Evolutionary conservation across 2,329 filamentous ascomycete genomes (phyloP), one percentile per base, ranked within the genome.

Genomic region (Passalora sequoiae): DNA sequence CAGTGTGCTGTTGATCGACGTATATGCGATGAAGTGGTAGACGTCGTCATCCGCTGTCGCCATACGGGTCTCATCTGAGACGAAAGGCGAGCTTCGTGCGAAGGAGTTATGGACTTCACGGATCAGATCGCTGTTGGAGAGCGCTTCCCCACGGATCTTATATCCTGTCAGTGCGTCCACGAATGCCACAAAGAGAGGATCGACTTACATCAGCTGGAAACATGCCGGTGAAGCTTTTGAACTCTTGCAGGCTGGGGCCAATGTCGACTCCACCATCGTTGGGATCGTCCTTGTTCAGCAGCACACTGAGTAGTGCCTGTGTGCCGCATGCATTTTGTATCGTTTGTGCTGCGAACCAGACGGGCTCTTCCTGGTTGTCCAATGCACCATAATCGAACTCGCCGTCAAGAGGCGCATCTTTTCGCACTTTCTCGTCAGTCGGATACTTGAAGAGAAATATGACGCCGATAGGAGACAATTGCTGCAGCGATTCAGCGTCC

Each of bases 371-470:
- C 32, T 54, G 46, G 20, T 47, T 46, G 30, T 59, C 54, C 13
- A 84, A 73, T 10, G 88, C 87, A 12, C 73, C 75, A 56, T 80
- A 73, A 69, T 96, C 89, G 66, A 87, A 95, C 24, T 71, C 74
- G 49, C 92, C 92, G 65, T 97, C 89, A 53, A 81, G 77, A 0
- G 89, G 89, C 32, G 76, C 76, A 44, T 79, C 74, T 33, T 45
- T 40, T 30, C 75, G 67, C 28, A 79, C 70, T 74, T 83, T 57
- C 67, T 77, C 73, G 62, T 85, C 81, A 49, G 81, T 89, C 38
- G 80, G 86, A 69, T 86, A 98, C 71, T 96, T 97, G 81, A 98
- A 98, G 66, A 98, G 86, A 69, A 98, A 98, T 62, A 98, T 96
- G 56, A 98, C 88, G 60, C 92, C 92, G 35, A 63, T 53, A 1